A percentile compares a stretch with the other conserved stretches of the same genome.
phyloP scores from a whole-genome alignment of 148 eudicot species.

The Rheum nobile region DNA sequence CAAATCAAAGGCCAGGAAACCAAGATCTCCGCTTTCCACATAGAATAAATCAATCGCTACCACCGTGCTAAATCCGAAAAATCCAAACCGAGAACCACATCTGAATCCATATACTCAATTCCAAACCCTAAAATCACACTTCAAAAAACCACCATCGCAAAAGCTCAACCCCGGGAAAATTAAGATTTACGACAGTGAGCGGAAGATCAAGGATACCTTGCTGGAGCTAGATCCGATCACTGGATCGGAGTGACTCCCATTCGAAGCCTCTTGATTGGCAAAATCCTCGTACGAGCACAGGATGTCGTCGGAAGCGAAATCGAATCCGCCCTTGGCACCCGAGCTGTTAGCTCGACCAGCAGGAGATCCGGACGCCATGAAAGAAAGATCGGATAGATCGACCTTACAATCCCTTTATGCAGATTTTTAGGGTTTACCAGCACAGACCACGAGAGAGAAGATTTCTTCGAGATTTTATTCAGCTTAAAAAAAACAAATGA shows the following conservation, averaged over 20 bases:
- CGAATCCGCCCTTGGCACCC: constrained; percentile 54
- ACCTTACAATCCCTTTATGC: not conserved
- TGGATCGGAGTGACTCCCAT: constrained; percentile 61
- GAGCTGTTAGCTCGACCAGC: constrained; percentile 40
- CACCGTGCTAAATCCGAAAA: not conserved
- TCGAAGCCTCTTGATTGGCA: constrained; percentile 39
- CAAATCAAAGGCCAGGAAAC: not conserved
- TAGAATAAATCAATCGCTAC: not conserved
- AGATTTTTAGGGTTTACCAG: constrained; percentile 4
- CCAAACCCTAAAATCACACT: not conserved
- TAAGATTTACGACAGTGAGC: not conserved
- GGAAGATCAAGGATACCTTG: constrained; percentile 28
- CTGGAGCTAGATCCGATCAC: constrained; percentile 27
- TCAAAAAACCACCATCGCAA: not conserved
- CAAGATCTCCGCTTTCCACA: not conserved
- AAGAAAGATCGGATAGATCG: not conserved
- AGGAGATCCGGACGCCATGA: constrained; percentile 59
- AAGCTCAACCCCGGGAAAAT: not conserved
- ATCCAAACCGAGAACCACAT: not conserved
- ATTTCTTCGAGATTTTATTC: not conserved
- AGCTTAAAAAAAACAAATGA: not conserved
- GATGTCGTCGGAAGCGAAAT: constrained; percentile 81
- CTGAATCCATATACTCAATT: not conserved
- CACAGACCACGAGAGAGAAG: not conserved
- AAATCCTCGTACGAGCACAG: constrained; percentile 86